phyloP scores from a whole-genome alignment of 768 basidiomycete species.

The Tricholoma terreum region DNA sequence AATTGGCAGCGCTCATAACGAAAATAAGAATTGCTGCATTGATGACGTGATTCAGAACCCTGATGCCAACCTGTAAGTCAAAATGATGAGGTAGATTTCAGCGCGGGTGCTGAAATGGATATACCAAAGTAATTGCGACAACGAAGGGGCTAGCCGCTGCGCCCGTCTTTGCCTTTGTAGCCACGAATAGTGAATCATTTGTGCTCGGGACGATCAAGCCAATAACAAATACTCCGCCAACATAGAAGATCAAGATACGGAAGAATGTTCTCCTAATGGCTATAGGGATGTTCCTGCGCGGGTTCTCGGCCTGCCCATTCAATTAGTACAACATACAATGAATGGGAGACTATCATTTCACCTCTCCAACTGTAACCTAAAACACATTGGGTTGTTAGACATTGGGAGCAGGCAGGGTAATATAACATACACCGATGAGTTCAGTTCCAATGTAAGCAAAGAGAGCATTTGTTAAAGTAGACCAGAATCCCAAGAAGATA shows the following conservation, averaged over 20 bases:
- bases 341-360: constrained; percentile 7
- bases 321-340: neutral
- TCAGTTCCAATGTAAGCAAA: constrained; percentile 79
- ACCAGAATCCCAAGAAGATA: constrained; percentile 71
- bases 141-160: constrained; percentile 68
- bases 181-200: constrained; percentile 43
- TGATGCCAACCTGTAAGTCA: constrained; percentile 46
- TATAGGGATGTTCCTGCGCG: constrained; percentile 67
- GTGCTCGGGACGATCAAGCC: constrained; percentile 67
- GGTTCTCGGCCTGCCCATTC: constrained; percentile 55
- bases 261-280: constrained; percentile 67
- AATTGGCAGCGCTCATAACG: constrained; percentile 62
- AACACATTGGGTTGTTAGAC: neutral
- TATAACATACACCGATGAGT: constrained; percentile 62
- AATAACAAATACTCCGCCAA: constrained; percentile 70
- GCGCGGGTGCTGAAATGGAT: neutral
- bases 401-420: neutral
- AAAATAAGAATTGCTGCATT: constrained; percentile 63
- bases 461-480: constrained; percentile 65
- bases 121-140: constrained; percentile 42
- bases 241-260: constrained; percentile 57
- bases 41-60: constrained; percentile 59
- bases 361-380: constrained; percentile 47
- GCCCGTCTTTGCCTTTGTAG: constrained; percentile 43
- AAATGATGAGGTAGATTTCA: neutral